These are phyloP conservation scores for Zarea fungicola DNA, from an alignment of 2,329 filamentous ascomycete genomes.

Conservation along the genomic window DNA sequence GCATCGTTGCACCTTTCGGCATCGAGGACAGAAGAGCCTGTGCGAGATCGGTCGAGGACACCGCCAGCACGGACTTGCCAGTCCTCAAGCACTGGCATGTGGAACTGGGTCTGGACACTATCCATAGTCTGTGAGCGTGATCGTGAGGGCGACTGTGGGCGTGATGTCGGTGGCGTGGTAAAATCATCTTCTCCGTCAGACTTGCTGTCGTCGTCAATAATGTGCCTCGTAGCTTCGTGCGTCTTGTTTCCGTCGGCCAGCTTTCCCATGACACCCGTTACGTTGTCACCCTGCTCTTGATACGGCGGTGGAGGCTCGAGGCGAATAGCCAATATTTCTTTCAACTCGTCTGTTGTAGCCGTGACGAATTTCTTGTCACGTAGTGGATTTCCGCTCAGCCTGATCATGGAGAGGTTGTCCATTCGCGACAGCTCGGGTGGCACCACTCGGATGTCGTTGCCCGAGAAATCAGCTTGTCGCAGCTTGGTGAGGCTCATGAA, in stretches of 20 bases:
- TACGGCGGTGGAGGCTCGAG: constrained; percentile 52
- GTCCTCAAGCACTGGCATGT: constrained; percentile 39
- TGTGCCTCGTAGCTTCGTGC: constrained; percentile 3
- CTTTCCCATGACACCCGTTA: constrained; percentile 20
- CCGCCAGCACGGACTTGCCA: constrained; percentile 57
- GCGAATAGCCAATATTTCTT: constrained; percentile 63
- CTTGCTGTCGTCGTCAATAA: constrained; percentile 35
- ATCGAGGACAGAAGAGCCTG: constrained; percentile 55
- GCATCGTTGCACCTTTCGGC: constrained; percentile 52
- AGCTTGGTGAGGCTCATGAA: constrained; percentile 64
- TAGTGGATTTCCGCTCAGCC: constrained; percentile 83
- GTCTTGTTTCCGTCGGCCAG: constrained; percentile 29
- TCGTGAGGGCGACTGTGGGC: constrained; percentile 43
- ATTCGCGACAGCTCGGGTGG: constrained; percentile 75
- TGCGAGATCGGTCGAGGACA: constrained; percentile 65
- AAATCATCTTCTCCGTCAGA: constrained; percentile 52
- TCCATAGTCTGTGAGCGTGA: constrained; percentile 44
- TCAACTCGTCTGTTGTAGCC: constrained; percentile 76
- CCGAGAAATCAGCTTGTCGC: constrained; percentile 74
- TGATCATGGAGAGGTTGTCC: constrained; percentile 69
- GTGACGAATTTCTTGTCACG: constrained; percentile 81
- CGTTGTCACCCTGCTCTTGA: constrained; percentile 25
- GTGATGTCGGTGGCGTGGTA: constrained; percentile 52
- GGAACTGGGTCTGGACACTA: constrained; percentile 39
- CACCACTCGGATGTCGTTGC: constrained; percentile 74